Evolutionary conservation across 352 stramenopile species (phyloP).

Genomic region (Phytophthora pistaciae): DNA sequence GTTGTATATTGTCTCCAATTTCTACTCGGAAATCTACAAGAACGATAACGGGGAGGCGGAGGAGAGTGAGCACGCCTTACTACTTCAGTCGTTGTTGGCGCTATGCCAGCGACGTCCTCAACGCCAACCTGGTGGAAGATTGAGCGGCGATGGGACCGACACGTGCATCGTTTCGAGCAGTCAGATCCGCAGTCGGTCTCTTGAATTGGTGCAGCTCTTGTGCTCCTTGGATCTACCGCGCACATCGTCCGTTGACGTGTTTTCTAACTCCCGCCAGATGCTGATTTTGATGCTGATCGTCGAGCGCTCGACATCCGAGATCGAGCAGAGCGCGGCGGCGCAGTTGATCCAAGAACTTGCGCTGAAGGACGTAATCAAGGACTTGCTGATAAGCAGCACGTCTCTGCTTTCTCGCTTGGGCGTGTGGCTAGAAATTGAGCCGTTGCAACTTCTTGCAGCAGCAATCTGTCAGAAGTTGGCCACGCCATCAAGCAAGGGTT

Average conservation of each 20-base stretch:
- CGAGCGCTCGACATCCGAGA: slow-evolving; percentile 27
- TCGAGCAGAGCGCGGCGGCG: slow-evolving; percentile 32
- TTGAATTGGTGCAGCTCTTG: slow-evolving; percentile 38
- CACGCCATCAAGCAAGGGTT: slow-evolving; percentile 1
- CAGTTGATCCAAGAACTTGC: slow-evolving; percentile 38
- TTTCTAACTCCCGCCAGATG: slow-evolving; percentile 29
- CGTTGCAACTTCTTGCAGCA: slow-evolving; percentile 16
- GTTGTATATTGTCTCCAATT: slow-evolving; percentile 25
- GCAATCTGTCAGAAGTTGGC: slow-evolving; percentile 17
- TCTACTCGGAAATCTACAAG: slow-evolving; percentile 24
- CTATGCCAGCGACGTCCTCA: slow-evolving; percentile 18
- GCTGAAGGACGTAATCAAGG: slow-evolving; percentile 22
- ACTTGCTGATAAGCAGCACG: slow-evolving; percentile 10
- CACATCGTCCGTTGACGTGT: slow-evolving; percentile 30
- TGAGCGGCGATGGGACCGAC: background rate
- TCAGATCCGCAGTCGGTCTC: slow-evolving; percentile 24
- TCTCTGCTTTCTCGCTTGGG: slow-evolving; percentile 25
- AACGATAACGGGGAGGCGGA: slow-evolving; percentile 16
- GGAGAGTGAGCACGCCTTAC: slow-evolving; percentile 13
- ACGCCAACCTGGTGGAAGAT: background rate
- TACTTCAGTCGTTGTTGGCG: slow-evolving; percentile 25
- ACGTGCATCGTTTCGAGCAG: slow-evolving; percentile 23
- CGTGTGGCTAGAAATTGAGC: slow-evolving; percentile 19
- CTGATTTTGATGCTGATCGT: slow-evolving; percentile 37
- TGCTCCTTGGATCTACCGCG: slow-evolving; percentile 37